phyloP scores from a whole-genome alignment of 495 filamentous ascomycete species.

The Trypethelium eluteriae region DNA sequence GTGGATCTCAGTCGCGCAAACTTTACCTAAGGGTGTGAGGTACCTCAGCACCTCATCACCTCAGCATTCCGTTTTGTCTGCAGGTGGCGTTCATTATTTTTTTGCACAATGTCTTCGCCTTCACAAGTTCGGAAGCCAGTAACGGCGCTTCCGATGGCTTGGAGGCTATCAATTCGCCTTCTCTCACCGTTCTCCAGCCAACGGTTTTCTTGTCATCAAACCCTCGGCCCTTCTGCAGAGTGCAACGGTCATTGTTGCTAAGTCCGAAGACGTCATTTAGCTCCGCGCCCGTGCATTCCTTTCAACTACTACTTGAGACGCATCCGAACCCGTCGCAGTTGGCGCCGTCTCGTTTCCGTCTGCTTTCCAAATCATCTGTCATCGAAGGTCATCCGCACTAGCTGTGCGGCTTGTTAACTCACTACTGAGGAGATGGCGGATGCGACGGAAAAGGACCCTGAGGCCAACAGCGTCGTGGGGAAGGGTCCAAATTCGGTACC shows the following conservation, averaged over 20 bases:
- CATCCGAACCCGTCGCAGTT: not conserved
- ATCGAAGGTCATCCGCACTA: not conserved
- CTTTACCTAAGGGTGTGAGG: too few species aligned
- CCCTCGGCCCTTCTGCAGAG: too few species aligned
- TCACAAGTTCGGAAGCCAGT: too few species aligned
- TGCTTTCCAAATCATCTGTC: not conserved
- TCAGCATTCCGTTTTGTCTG: too few species aligned
- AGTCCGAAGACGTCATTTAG: not conserved
- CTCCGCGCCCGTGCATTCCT: not conserved
- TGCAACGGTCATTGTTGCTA: not conserved
- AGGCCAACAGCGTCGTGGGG: conserved; percentile 17
- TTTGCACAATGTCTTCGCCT: too few species aligned
- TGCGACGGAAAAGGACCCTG: conserved; percentile 24
- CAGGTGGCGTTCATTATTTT: too few species aligned
- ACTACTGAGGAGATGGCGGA: not conserved
- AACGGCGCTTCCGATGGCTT: not conserved
- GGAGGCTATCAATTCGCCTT: not conserved
- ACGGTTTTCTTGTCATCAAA: not conserved
- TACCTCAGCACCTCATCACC: too few species aligned
- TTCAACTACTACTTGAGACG: not conserved
- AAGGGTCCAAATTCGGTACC: conserved; percentile 17
- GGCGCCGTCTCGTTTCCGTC: not conserved
- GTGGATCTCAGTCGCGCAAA: too few species aligned
- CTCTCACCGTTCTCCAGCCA: not conserved
- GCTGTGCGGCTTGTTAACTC: not conserved